Evolutionary conservation across 1,284 basidiomycete genomes (phyloP), one percentile per base, ranked within the genome.

Genomic region (Boletus smithii): DNA sequence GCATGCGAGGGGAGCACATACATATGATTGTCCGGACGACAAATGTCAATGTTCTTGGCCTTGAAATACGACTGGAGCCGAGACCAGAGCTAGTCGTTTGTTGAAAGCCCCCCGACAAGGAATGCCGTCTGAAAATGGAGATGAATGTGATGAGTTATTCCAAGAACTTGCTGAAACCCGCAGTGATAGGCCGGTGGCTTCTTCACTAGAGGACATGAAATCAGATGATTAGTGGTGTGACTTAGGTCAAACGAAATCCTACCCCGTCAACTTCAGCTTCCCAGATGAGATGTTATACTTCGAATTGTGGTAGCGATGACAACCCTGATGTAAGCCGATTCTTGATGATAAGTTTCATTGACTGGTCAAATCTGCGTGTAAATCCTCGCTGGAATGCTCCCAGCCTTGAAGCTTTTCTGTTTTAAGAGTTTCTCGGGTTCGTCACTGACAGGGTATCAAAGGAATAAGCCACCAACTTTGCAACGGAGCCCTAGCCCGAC

Each of bases 101-200:
- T 69, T 6, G 69, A 71, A 44, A 75, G 73, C 0, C 73, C 74
- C 7, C 74, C 74, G 4, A 69, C 61, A 8, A 70, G 53, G 41
- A 64, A 53, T 26, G 66, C 59, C n/a, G 4, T 45, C 54, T 55
- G 26, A 29, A n/a, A 18, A n/a, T 24, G 22, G 10, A 5, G 31
- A 18, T 37, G 11, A 41, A 22, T 6, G 17, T 2, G 36, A n/a
- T 11, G 3, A 14, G 13, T 8, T 16, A 17, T 27, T 42, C 18
- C 20, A 42, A 22, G 4, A 26, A 17, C 0, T 9, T 8, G 6
- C 13, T 14, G 37, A 39, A 36, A 60, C 56, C 14, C 65, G 57
- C 70, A 1, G 57, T 57, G 26, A 72, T 61, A 78, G 52, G 43
- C 75, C 75, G 1, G 73, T 71, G 0, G 69, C 70, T 38, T 70